phyloP scores from a whole-genome alignment of 768 basidiomycete genomes.

The Termitomyces sp. region DNA sequence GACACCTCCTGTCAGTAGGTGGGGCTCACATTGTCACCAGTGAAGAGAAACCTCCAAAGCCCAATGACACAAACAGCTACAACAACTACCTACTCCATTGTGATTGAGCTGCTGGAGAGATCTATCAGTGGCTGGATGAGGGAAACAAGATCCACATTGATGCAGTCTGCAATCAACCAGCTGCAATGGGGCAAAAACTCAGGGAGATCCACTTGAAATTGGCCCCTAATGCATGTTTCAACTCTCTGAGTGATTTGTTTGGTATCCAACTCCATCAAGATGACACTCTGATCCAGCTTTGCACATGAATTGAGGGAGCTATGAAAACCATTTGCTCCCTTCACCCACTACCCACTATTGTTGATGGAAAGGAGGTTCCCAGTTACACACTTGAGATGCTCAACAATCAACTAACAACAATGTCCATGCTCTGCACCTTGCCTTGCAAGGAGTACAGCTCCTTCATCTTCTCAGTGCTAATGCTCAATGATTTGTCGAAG shows the following conservation, averaged over 20 bases:
- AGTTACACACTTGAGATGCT: neutral
- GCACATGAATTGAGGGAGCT: neutral
- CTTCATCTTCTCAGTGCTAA: neutral
- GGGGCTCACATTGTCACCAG: neutral
- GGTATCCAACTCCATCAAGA: neutral
- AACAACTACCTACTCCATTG: neutral
- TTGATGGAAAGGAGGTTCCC: neutral
- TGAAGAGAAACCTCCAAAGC: neutral
- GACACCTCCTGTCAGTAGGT: neutral
- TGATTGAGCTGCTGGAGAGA: neutral
- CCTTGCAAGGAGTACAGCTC: neutral
- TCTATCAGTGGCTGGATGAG: neutral
- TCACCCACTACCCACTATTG: neutral
- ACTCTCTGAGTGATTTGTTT: neutral
- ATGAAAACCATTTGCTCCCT: neutral
- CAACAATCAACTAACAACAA: neutral
- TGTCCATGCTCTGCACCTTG: neutral
- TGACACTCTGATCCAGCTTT: neutral
- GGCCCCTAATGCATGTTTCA: no score
- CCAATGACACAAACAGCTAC: neutral
- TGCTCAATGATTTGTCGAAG: neutral
- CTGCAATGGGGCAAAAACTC: neutral
- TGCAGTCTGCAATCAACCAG: neutral
- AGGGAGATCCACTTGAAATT: no score
- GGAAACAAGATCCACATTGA: neutral